phyloP scores from a whole-genome alignment of 768 basidiomycete genomes.

The Boletus rufocinnamomeus region DNA sequence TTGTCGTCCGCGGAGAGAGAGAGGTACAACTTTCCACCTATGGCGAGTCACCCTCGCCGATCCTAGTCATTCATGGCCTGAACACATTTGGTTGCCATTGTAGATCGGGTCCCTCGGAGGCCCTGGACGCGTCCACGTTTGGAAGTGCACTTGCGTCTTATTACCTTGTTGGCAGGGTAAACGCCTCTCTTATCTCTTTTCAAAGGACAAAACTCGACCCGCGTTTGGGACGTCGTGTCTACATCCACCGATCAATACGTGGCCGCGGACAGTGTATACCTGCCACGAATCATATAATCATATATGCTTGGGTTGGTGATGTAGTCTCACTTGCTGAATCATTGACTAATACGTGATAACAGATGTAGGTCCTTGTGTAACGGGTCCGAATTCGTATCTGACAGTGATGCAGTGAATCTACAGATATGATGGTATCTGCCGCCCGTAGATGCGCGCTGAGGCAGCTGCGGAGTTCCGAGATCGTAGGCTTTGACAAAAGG shows the following conservation, averaged over 20 bases:
- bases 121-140: not conserved
- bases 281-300: not conserved
- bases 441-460: not conserved
- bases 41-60: not conserved
- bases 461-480: not conserved
- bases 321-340: not conserved
- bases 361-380: not conserved
- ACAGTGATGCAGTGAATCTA: not conserved
- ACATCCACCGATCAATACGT: not conserved
- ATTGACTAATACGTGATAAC: not conserved
- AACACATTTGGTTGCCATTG: not conserved
- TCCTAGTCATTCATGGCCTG: not conserved
- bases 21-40: not conserved
- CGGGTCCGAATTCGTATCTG: constrained; percentile 1
- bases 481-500: not conserved
- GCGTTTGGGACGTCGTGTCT: not conserved
- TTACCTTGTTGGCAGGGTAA: not conserved
- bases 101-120: constrained; percentile 1
- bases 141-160: not conserved
- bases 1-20: constrained; percentile 5
- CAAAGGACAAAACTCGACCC: not conserved
- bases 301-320: not conserved
- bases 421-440: not conserved
- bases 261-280: not conserved
- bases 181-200: not conserved